Conservation (phyloP, 2,329 filamentous ascomycete species). For the Graphilbum fragrans region DNA sequence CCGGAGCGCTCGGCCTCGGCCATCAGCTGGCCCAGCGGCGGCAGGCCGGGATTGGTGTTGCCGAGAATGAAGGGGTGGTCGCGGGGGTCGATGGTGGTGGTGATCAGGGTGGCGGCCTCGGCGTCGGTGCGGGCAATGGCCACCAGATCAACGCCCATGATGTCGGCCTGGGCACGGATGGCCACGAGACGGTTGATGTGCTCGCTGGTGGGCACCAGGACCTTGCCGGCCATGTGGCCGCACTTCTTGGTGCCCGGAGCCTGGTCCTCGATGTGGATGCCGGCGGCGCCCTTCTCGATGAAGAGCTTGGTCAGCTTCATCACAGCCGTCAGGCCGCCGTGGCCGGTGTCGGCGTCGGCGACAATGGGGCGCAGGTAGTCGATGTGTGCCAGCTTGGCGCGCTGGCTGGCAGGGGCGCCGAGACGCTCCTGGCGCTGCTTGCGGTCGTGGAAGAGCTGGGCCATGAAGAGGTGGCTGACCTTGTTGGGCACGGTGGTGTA, state of each 20-base stretch:
- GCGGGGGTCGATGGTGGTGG: conserved; percentile 86
- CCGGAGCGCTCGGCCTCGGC: conserved; percentile 68
- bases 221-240: conserved; percentile 98
- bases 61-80: conserved; percentile 93
- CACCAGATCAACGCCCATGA: conserved; percentile 88
- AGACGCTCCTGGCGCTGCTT: conserved; percentile 96
- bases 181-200: conserved; percentile 97
- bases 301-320: conserved; percentile 99
- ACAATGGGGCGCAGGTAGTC: conserved; percentile 95
- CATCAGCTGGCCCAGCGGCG: conserved; percentile 87
- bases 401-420: conserved; percentile 56
- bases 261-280: conserved; percentile 98
- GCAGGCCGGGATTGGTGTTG: conserved; percentile 70
- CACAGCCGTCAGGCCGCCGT: conserved; percentile 92
- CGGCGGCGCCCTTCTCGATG: conserved; percentile 88
- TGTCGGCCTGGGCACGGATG: conserved; percentile 94
- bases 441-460: conserved; percentile 97
- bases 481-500: conserved; percentile 98
- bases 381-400: conserved; percentile 54
- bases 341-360: conserved; percentile 93
- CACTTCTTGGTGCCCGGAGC: conserved; percentile 99
- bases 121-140: conserved; percentile 92
- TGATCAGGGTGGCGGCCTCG: conserved; percentile 94
- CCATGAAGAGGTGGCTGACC: conserved; percentile 94
- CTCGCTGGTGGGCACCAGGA: conserved; percentile 90